Percentiles rank a stretch among this genome's conserved stretches.
Evolutionary conservation across 345 rosid species (phyloP).

Genomic region (Lepidium sativum): DNA sequence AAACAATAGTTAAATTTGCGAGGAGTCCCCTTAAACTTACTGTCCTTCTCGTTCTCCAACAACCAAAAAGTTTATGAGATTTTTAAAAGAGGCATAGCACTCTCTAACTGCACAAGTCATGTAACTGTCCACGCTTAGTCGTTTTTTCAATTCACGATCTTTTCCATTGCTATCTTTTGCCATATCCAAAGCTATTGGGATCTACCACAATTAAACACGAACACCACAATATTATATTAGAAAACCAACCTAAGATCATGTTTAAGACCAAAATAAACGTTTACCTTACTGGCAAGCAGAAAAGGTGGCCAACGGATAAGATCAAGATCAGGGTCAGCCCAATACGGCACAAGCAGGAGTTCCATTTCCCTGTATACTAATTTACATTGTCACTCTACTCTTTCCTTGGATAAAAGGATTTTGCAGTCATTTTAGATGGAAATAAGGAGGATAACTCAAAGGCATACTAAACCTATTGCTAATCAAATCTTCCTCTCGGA

Average conservation of each 20-base stretch:
- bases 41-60: constrained; percentile 36
- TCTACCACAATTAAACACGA: constrained; percentile 23
- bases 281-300: constrained; percentile 54
- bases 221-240: neutral
- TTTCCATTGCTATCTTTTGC: constrained; percentile 49
- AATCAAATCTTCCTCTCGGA: constrained; percentile 52
- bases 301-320: constrained; percentile 55
- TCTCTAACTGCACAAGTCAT: constrained; percentile 48
- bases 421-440: neutral
- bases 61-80: constrained; percentile 40
- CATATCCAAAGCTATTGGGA: constrained; percentile 62
- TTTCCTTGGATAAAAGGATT: neutral
- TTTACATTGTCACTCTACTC: neutral
- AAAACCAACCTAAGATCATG: neutral
- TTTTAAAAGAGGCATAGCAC: constrained; percentile 46
- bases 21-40: constrained; percentile 25
- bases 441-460: neutral
- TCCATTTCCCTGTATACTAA: constrained; percentile 39
- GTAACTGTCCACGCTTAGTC: constrained; percentile 38
- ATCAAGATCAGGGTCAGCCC: constrained; percentile 39
- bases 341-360: constrained; percentile 46
- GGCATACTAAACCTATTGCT: constrained; percentile 33
- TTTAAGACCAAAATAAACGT: neutral
- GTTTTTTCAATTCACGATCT: constrained; percentile 43
- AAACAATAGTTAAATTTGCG: neutral